A percentile compares a stretch with the other conserved stretches of the same genome.
phyloP scores from a whole-genome alignment of 441 rosid genomes.

The Pelargonium cotyledonis region DNA sequence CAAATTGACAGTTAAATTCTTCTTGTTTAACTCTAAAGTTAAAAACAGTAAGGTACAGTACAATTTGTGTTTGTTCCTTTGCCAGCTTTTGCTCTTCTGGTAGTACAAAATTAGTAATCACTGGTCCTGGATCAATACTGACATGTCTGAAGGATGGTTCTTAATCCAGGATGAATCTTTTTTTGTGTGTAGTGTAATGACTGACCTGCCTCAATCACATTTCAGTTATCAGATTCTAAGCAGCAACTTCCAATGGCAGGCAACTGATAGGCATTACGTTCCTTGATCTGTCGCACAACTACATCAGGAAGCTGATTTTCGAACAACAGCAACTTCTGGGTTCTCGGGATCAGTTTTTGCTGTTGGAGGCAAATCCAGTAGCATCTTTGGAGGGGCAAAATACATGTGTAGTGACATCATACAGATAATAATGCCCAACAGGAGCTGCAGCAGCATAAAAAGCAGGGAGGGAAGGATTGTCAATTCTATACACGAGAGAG shows the following conservation, averaged over 20 bases:
- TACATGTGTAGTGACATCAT: slow-evolving; percentile 87
- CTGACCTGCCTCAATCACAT: too few relatives aligned
- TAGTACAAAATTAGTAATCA: background rate
- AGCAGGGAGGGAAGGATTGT: slow-evolving; percentile 1
- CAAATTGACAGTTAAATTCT: too few relatives aligned
- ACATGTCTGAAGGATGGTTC: background rate
- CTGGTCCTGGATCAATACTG: background rate
- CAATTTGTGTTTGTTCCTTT: background rate
- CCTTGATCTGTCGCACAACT: background rate
- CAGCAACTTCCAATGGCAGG: background rate
- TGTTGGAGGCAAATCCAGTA: slow-evolving; percentile 45
- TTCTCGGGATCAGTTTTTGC: slow-evolving; percentile 38
- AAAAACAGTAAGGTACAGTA: background rate
- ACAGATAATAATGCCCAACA: slow-evolving; percentile 71
- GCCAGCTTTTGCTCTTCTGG: background rate
- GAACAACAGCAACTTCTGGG: slow-evolving; percentile 39
- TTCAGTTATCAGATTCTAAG: too few relatives aligned
- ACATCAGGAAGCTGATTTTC: slow-evolving; percentile 46
- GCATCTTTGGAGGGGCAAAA: slow-evolving; percentile 61
- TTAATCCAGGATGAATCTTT: background rate
- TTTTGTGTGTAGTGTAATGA: too few relatives aligned
- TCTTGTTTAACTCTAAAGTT: background rate
- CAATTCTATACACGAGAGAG: background rate
- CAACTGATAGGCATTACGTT: slow-evolving; percentile 10
- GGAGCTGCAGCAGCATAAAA: slow-evolving; percentile 44